Evolutionary conservation across 2,329 filamentous ascomycete species (phyloP), one percentile per base, ranked within the genome.

Genomic region (Chaetomiaceae sp.): DNA sequence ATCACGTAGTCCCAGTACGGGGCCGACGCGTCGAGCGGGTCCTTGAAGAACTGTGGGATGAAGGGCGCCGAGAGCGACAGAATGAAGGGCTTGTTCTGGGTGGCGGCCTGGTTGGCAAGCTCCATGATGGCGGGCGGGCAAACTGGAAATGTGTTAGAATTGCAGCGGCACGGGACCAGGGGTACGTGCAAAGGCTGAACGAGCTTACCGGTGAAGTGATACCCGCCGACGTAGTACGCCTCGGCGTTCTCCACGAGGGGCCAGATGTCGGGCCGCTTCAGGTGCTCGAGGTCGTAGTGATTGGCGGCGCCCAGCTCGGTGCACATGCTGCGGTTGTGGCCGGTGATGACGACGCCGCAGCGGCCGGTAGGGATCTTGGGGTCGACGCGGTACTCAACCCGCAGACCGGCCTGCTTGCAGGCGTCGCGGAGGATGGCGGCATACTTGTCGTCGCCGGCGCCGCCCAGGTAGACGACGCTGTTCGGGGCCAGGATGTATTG

Each of bases 11-110:
- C 90, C 76, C 89, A 94, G 80, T 95, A 96, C 24, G 86, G 86
- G 43, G 88, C 76, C 45, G 86, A 84, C 60, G 82, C 83, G 69
- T 95, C 88, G 38, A 98, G 80, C 56, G 82, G 86, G 40, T 96
- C 90, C 77, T 96, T 96, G 84, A 97, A 98, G 79, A 96, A 95
- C 65, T 95, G 86, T 32, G 85, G 75, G 62, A 98, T 95, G 76
- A 98, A 98, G 50, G 93, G 93, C 7, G 93, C 93, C 42, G 88
- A 93, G 51, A 98, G 81, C 58, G 89, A 94, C 59, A 98, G 82
- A 60, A 90, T 81, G 68, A 97, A 95, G 52, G 76, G 75, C 81
- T 98, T 98, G 78, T 97, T 84, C 68, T 88, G 82, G 55, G 77
- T 73, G 32, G 88, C 90, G 48, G 93, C 91, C 71, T 97, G 86